Conservation (phyloP, 1,139 yeast genomes). For the Lodderomyces parapsilosis region DNA sequence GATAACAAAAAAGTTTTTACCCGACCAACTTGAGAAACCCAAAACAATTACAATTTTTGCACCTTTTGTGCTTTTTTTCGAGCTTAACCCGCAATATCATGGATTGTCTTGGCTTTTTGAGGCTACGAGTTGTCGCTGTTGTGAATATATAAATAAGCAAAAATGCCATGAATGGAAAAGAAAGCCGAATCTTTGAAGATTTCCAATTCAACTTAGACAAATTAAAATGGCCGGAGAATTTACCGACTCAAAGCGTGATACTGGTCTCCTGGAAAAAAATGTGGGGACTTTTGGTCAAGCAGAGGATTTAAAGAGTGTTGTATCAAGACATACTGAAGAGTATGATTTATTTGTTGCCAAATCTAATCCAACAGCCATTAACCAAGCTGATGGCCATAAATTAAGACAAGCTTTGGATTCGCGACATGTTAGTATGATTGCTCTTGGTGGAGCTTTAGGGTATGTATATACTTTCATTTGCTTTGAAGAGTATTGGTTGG, state of each 20-base stretch:
- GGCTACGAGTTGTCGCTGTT: too few species aligned
- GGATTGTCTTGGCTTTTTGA: too few species aligned
- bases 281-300: neutral
- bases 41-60: too few species aligned
- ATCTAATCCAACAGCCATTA: constrained; percentile 41
- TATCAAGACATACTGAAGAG: constrained; percentile 43
- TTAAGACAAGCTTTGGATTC: constrained; percentile 64
- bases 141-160: too few species aligned
- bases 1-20: too few species aligned
- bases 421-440: constrained; percentile 75
- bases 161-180: too few species aligned
- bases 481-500: too few species aligned
- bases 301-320: constrained; percentile 13
- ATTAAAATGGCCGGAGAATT: neutral
- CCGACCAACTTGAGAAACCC: too few species aligned
- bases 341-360: constrained; percentile 47
- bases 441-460: constrained; percentile 55
- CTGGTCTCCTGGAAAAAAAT: neutral
- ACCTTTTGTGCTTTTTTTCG: too few species aligned
- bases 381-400: constrained; percentile 47
- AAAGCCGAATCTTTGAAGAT: too few species aligned
- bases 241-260: neutral
- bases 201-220: neutral
- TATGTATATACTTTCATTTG: constrained; percentile 34
- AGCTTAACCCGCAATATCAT: too few species aligned